Conservation (phyloP, 352 stramenopile genomes). For the Phytophthora agathidicida region DNA sequence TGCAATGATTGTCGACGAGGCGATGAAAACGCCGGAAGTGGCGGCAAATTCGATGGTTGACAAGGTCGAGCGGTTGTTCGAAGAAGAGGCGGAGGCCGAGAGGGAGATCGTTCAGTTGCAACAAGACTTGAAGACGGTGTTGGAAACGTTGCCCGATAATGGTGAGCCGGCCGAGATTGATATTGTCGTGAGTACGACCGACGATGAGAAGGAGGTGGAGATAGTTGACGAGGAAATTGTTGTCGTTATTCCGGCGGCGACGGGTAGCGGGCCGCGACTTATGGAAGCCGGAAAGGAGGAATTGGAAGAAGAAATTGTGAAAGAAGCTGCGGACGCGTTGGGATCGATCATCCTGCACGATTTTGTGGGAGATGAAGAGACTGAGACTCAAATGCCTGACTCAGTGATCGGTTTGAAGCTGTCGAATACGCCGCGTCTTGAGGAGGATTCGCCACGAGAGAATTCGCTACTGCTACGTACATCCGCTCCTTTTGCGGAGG, state of each 20-base stretch:
- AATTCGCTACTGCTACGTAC: not conserved
- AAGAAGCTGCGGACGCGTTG: slow-evolving; percentile 14
- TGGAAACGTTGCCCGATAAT: slow-evolving; percentile 8
- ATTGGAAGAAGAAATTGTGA: slow-evolving; percentile 14
- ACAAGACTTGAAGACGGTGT: slow-evolving; percentile 1
- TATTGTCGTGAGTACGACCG: slow-evolving; percentile 13
- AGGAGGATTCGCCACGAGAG: slow-evolving; percentile 8
- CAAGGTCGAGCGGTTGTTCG: slow-evolving; percentile 18
- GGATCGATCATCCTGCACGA: slow-evolving; percentile 16
- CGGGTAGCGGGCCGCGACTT: slow-evolving; percentile 13
- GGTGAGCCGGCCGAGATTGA: slow-evolving; percentile 14
- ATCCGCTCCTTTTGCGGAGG: not conserved
- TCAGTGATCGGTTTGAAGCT: not conserved
- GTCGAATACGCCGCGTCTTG: slow-evolving; percentile 3
- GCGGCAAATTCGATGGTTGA: not conserved
- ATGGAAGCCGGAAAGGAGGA: slow-evolving; percentile 8
- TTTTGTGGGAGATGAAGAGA: slow-evolving; percentile 9
- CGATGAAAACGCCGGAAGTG: not conserved
- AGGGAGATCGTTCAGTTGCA: slow-evolving; percentile 20
- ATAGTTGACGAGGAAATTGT: slow-evolving; percentile 10
- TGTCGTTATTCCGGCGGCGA: slow-evolving; percentile 6
- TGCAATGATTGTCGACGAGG: slow-evolving; percentile 12
- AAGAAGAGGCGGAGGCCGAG: slow-evolving; percentile 22
- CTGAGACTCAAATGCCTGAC: not conserved
- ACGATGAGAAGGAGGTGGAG: slow-evolving; percentile 7